Conservation (phyloP, 2,329 filamentous ascomycete genomes). For the Tolypocladium ovalisporum region DNA sequence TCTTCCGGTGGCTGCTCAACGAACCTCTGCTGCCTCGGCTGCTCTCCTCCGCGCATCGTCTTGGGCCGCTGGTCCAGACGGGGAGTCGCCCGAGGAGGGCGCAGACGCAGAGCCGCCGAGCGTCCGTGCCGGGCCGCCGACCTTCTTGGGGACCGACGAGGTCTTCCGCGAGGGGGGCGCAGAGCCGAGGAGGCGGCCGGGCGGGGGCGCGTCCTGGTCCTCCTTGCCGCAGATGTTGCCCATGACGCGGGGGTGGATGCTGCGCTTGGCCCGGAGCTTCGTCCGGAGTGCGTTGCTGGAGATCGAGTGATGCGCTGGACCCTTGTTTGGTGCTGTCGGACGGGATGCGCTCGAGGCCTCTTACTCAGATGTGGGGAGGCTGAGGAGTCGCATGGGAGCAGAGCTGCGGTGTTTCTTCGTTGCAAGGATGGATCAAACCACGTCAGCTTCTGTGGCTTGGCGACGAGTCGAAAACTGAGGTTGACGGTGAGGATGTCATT, state of each 20-base stretch:
- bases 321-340: neutral
- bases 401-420: neutral
- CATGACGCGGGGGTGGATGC: slow-evolving; percentile 55
- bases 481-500: neutral
- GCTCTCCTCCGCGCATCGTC: slow-evolving; percentile 62
- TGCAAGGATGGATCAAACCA: neutral
- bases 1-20: slow-evolving; percentile 15
- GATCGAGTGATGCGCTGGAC: too few relatives aligned
- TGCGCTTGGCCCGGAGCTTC: too few relatives aligned
- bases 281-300: too few relatives aligned
- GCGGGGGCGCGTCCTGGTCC: slow-evolving; percentile 52
- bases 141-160: slow-evolving; percentile 39
- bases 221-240: slow-evolving; percentile 81
- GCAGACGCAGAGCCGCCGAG: slow-evolving; percentile 40
- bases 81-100: slow-evolving; percentile 5
- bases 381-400: neutral
- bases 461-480: neutral
- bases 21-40: slow-evolving; percentile 74
- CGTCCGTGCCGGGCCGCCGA: slow-evolving; percentile 49
- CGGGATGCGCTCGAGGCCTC: neutral
- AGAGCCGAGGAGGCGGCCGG: slow-evolving; percentile 61
- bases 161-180: slow-evolving; percentile 31
- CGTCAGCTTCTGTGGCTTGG: neutral
- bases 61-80: slow-evolving; percentile 15
- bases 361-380: neutral